Evolutionary conservation across 495 filamentous ascomycete genomes (phyloP).

Genomic region (Penicillium cosmopolitanum): DNA sequence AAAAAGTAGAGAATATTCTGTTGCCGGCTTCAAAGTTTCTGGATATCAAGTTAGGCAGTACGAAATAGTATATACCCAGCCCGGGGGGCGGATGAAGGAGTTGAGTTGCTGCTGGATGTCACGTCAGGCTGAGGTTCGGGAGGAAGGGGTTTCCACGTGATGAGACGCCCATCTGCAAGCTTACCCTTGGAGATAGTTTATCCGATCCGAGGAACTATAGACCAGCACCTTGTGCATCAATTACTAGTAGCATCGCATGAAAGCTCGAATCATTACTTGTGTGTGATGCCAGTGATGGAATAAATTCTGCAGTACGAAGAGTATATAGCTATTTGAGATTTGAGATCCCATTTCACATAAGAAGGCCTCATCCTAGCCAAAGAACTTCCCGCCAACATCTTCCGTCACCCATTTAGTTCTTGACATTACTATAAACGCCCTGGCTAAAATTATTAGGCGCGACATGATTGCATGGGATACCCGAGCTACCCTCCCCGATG

Average conservation of each 20-base stretch:
- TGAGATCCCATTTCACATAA: too few relatives aligned
- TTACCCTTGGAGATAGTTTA: too few relatives aligned
- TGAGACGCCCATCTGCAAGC: not conserved
- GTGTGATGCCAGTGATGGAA: too few relatives aligned
- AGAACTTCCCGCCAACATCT: too few relatives aligned
- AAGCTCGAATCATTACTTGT: too few relatives aligned
- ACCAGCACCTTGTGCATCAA: too few relatives aligned
- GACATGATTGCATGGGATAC: conserved; percentile 28
- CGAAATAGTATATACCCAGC: not conserved
- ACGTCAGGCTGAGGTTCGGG: not conserved
- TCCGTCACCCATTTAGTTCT: not conserved
- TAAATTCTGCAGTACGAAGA: too few relatives aligned
- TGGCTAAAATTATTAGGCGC: conserved; percentile 30
- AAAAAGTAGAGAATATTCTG: not conserved
- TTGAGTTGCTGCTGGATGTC: not conserved
- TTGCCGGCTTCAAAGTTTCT: not conserved
- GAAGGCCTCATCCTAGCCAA: too few relatives aligned
- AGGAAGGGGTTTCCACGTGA: not conserved
- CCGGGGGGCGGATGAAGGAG: not conserved
- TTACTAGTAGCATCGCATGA: too few relatives aligned
- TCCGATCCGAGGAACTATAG: too few relatives aligned
- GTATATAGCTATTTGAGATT: too few relatives aligned
- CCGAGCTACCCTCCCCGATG: conserved; percentile 17
- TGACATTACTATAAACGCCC: conserved; percentile 23
- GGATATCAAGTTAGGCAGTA: not conserved